These are phyloP conservation scores for Hypericum perforatum DNA, from an alignment of 345 rosid genomes.

Conservation along the genomic window DNA sequence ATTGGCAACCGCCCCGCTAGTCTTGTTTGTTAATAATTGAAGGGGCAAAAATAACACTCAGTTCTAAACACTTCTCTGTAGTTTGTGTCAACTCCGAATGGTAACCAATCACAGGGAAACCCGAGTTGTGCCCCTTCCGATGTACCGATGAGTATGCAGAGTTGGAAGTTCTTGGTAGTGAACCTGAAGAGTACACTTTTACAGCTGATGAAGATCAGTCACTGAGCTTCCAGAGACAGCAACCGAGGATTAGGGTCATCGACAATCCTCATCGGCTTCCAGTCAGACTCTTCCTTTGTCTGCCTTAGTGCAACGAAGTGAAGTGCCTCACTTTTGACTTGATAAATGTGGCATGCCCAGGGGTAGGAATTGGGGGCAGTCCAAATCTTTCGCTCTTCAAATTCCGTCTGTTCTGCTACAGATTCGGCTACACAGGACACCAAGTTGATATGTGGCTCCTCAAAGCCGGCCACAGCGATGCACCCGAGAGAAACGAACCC, in stretches of 20 bases:
- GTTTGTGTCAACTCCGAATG: no score
- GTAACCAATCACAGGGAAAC: no score
- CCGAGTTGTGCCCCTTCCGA: no score
- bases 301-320: constrained; percentile 81
- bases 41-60: no score
- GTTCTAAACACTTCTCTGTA: no score
- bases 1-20: no score
- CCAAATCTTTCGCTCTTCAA: constrained; percentile 88
- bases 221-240: background rate
- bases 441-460: constrained; percentile 55
- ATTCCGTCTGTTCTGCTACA: constrained; percentile 55
- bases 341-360: constrained; percentile 89
- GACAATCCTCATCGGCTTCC: constrained; percentile 62
- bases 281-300: constrained; percentile 49
- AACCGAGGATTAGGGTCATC: constrained; percentile 31
- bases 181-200: no score
- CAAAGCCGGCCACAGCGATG: constrained; percentile 50
- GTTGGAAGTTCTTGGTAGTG: no score
- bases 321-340: constrained; percentile 76
- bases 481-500: constrained; percentile 70
- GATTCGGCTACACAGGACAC: constrained; percentile 63
- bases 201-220: no score
- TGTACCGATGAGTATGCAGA: no score
- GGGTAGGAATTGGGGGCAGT: constrained; percentile 74
- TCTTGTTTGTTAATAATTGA: no score